Evolutionary conservation across 2,329 filamentous ascomycete genomes (phyloP).

Genomic region (Ascochyta pisi): DNA sequence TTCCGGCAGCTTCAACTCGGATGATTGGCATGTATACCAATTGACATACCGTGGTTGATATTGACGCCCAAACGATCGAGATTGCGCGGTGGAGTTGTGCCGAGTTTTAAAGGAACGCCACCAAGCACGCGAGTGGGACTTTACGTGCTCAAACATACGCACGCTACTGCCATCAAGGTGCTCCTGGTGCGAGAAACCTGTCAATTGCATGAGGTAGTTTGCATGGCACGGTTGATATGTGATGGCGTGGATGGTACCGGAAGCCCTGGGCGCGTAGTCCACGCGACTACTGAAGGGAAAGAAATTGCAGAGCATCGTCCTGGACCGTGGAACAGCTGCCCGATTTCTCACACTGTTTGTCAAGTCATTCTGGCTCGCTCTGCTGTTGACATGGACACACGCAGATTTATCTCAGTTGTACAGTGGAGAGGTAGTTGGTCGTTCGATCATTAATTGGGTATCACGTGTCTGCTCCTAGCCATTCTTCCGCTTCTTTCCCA

Average conservation of each 20-base stretch:
- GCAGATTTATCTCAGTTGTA: too few relatives aligned
- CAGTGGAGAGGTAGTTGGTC: neutral
- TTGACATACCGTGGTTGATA: neutral
- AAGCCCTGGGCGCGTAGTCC: too few relatives aligned
- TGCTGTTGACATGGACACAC: neutral
- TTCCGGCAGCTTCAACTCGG: neutral
- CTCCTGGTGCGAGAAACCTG: neutral
- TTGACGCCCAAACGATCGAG: neutral
- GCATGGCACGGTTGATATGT: neutral
- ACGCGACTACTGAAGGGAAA: too few relatives aligned
- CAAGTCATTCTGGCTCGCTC: too few relatives aligned
- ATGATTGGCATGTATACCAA: neutral
- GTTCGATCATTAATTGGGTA: slow-evolving; percentile 8
- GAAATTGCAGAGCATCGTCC: too few relatives aligned
- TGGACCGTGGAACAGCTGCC: too few relatives aligned
- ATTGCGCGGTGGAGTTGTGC: neutral
- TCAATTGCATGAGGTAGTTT: neutral
- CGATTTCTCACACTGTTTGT: too few relatives aligned
- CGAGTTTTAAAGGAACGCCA: slow-evolving; percentile 7
- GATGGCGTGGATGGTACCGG: too few relatives aligned
- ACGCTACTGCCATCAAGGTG: neutral
- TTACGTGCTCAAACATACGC: slow-evolving; percentile 13
- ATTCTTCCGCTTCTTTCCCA: neutral
- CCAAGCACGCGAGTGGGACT: neutral
- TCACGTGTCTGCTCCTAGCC: neutral